Evolutionary conservation across 208 protist genomes (phyloP).

Genomic region (Trypanosoma boissoni): DNA sequence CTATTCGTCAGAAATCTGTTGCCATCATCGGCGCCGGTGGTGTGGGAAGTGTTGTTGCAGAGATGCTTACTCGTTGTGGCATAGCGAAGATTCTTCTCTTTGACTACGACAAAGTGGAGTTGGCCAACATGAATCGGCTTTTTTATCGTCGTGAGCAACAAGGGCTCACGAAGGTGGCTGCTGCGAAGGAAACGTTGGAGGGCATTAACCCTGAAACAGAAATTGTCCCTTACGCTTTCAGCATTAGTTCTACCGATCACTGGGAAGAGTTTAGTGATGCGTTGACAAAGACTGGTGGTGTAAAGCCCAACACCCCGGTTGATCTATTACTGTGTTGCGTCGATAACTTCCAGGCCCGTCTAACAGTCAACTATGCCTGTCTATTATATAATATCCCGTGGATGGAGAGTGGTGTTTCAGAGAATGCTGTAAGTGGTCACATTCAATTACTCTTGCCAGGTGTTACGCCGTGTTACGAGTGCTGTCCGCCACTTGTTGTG

Average conservation of each 20-base stretch:
- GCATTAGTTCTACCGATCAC: conserved; percentile 92
- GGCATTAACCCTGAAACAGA: conserved; percentile 96
- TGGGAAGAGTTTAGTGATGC: conserved; percentile 86
- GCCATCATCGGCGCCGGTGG: conserved; percentile 94
- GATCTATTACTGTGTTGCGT: conserved; percentile 95
- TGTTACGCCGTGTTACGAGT: conserved; percentile 90
- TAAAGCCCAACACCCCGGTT: conserved; percentile 46
- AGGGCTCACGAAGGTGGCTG: conserved; percentile 94
- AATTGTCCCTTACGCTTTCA: conserved; percentile 90
- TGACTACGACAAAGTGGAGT: conserved; percentile 98
- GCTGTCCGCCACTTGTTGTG: conserved; percentile 93
- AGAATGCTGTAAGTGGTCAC: conserved; percentile 97
- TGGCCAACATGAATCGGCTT: conserved; percentile 98
- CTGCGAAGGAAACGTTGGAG: conserved; percentile 73
- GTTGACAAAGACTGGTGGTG: conserved; percentile 54
- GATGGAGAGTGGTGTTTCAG: conserved; percentile 96
- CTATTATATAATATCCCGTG: conserved; percentile 84
- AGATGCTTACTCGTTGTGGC: conserved; percentile 97
- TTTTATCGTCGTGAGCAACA: conserved; percentile 96
- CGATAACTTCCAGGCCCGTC: conserved; percentile 96
- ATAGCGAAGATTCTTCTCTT: conserved; percentile 97
- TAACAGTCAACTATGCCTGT: conserved; percentile 95
- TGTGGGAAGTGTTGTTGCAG: conserved; percentile 95
- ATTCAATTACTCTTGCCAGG: conserved; percentile 96
- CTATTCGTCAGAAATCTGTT: conserved; percentile 91